A percentile compares a stretch with the other conserved stretches of the same genome.
Evolutionary conservation across 768 basidiomycete genomes (phyloP).

Genomic region (Auricularia heimuer): DNA sequence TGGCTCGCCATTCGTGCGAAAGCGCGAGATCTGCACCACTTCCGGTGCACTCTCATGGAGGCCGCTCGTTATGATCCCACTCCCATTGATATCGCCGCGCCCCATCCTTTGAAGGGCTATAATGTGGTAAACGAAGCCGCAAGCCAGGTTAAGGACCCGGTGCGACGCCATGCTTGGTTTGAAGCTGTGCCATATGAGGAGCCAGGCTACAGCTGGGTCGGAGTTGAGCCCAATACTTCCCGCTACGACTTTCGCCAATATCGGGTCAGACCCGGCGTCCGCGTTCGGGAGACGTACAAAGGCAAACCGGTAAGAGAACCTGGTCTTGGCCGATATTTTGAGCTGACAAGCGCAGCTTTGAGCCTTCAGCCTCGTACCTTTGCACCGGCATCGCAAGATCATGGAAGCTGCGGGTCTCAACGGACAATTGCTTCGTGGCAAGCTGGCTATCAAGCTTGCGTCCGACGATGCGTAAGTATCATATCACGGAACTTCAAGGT

Average conservation of each 20-base stretch:
- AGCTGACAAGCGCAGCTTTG: too few relatives aligned
- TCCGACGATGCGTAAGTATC: too few relatives aligned
- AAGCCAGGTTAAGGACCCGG: neutral
- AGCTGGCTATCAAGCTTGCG: too few relatives aligned
- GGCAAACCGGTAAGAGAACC: neutral
- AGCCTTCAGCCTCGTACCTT: too few relatives aligned
- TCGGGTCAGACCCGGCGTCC: neutral
- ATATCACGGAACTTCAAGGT: too few relatives aligned
- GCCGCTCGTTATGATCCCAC: neutral
- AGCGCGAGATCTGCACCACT: neutral
- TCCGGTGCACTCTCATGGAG: neutral
- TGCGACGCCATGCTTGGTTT: neutral
- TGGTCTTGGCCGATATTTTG: neutral
- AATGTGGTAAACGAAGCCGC: neutral
- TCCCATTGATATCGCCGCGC: neutral
- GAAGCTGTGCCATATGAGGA: neutral
- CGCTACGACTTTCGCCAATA: neutral
- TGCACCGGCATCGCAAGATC: too few relatives aligned
- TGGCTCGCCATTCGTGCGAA: neutral
- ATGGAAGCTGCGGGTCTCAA: too few relatives aligned
- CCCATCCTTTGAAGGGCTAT: neutral
- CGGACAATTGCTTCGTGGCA: too few relatives aligned
- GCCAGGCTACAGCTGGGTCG: neutral
- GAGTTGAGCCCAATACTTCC: neutral
- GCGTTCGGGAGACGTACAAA: neutral